phyloP scores from a whole-genome alignment of 305 asterid species.

The Rubia balearica region DNA sequence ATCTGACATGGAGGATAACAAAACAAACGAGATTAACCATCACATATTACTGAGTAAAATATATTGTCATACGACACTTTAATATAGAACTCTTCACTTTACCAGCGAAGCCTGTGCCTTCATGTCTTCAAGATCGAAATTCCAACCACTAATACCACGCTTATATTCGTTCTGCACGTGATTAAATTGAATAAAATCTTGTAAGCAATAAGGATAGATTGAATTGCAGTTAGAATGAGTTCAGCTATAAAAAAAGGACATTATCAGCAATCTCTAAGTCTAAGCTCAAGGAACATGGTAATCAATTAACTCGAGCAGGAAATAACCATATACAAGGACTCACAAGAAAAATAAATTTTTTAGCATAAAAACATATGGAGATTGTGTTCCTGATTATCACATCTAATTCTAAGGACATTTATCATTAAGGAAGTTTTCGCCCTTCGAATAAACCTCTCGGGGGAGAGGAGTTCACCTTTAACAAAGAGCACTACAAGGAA shows the following conservation, averaged over 20 bases:
- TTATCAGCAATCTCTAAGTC: not conserved
- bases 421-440: not conserved
- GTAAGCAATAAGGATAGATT: not conserved
- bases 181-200: constrained; percentile 7
- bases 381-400: not conserved
- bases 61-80: not conserved
- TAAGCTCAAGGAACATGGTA: constrained; percentile 1
- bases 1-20: constrained; percentile 33
- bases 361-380: not conserved
- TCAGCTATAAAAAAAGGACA: not conserved
- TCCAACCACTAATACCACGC: constrained; percentile 97
- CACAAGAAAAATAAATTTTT: not conserved
- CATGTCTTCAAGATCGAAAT: constrained; percentile 91
- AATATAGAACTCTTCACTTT: constrained; percentile 16
- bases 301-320: not conserved
- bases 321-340: no score
- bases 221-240: not conserved
- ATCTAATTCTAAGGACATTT: not conserved
- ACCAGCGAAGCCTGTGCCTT: constrained; percentile 98
- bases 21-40: not conserved
- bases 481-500: not conserved
- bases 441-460: not conserved
- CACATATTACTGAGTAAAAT: not conserved
- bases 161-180: constrained; percentile 81
- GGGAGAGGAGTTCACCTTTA: not conserved